Evolutionary conservation across 176 grass and related monocot species (phyloP), one percentile per base, ranked within the genome.

Genomic region (Oryza glaberrima): DNA sequence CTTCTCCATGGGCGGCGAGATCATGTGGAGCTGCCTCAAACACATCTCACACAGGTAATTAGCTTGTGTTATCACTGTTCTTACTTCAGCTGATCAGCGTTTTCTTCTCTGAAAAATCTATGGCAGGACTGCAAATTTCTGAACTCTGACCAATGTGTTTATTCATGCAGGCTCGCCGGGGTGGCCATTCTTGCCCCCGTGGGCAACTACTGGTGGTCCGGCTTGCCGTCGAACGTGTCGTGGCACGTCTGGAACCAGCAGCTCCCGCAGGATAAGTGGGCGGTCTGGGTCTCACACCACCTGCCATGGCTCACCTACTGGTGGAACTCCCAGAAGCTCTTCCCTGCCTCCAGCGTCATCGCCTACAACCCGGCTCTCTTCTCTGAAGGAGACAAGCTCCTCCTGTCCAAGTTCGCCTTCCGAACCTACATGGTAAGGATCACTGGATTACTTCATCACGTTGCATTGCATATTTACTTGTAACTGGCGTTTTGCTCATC

Each of bases 221-320:
- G 95, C 20, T 86, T 95, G 11, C 95, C 92, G 84, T n/a, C 85
- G 34, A 93, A 91, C 84, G 60, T 92, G 72, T 88, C 87, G 2
- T 23, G 72, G 71, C 85, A 93, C 28, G 83, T 87, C 67, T 95
- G 85, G 79, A 81, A 93, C 40, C 79, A 82, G 85, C 92, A 91
- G 83, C 82, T 88, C 40, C 79, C 77, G 17, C 93, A 88, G 78
- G 93, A 98, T 3, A 78, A 88, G 47, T 95, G 84, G 89, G 88
- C 89, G 1, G 86, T 93, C n/a, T 70, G 93, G 76, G 82, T 98
- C 14, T 74, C 93, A 3, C 89, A 93, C 19, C 86, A 95, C 65
- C 52, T 89, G n/a, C 95, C 95, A 30, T 98, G 90, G 87, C 82
- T 98, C 16, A 92, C 87, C n/a, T 93, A 98, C 83, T 95, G 92